Evolutionary conservation across 257 asterid species (phyloP), one percentile per base, ranked within the genome.

Genomic region (Knoxia roxburghii): DNA sequence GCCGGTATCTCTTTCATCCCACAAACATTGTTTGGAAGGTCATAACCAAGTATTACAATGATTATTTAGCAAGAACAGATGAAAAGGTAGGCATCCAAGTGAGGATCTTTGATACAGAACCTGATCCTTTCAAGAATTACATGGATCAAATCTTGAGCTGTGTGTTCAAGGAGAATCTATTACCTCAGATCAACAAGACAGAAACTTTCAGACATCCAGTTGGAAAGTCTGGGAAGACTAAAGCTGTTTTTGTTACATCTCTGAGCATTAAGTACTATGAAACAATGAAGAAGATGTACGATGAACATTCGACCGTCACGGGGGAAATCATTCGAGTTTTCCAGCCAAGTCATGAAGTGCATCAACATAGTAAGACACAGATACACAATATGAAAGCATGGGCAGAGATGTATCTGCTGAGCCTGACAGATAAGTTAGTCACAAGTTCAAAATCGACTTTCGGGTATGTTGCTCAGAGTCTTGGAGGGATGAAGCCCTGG

Each of bases 381-480:
- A 67, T 69, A 54, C 91, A 86, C 55, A 78, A 84, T 23, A 72
- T 76, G 33, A 86, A 84, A 73, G 91, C 89, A 0, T 84, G 80
- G 91, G 88, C 91, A 0, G 91, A 88, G 57, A 88, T 88, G 72
- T 88, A 88, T 55, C 68, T 88, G 24, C 84, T 88, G 53, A 82
- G 95, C 77, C 70, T 86, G 58, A 82, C 79, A 5, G 97, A 89
- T 68, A 89, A 79, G 67, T 40, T 87, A 80, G 91, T 85, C 8
- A 89, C 94, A 14, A 89, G 91, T 52, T 78, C 87, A 27, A 77
- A 84, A 85, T 87, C 95, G 9, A 89, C 95, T 29, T 89, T 87
- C 18, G 97, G 95, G 7, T 89, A 87, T 61, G 91, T 87, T 61
- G 97, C 94, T 54, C 95, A 89, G 39, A 87, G 95, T 37, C 88